Percentiles rank a stretch among this genome's conserved stretches.
Evolutionary conservation across 2,329 filamentous ascomycete species (phyloP).

Genomic region (Ophiostoma montium): DNA sequence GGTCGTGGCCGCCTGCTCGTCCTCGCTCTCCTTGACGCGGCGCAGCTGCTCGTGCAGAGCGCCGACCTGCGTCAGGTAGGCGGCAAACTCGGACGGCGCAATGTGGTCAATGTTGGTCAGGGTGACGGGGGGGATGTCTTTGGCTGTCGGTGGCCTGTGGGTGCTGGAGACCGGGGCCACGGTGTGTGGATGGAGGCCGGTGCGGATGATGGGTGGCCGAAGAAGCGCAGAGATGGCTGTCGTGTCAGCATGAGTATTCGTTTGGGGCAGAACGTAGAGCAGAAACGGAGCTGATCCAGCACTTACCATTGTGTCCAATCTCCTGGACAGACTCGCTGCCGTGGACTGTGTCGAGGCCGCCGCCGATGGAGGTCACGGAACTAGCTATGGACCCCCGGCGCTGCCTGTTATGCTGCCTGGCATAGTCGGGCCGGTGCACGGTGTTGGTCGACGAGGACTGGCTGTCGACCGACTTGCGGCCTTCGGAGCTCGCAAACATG

Average conservation of each 20-base stretch:
- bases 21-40: constrained; percentile 63
- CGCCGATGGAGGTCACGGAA: constrained; percentile 77
- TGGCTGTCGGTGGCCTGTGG: constrained; percentile 69
- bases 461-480: constrained; percentile 53
- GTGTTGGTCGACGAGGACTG: constrained; percentile 35
- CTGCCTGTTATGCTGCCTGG: constrained; percentile 23
- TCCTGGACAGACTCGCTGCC: constrained; percentile 45
- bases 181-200: constrained; percentile 69
- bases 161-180: constrained; percentile 53
- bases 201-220: constrained; percentile 77
- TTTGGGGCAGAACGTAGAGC: too few relatives aligned
- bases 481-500: constrained; percentile 46
- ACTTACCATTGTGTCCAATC: constrained; percentile 67
- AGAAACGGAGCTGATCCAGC: too few relatives aligned
- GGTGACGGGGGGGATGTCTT: constrained; percentile 86
- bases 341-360: constrained; percentile 59
- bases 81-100: constrained; percentile 60
- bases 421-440: constrained; percentile 37
- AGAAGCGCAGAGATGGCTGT: constrained; percentile 85
- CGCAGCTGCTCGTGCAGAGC: constrained; percentile 80
- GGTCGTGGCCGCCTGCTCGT: constrained; percentile 36
- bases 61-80: constrained; percentile 76
- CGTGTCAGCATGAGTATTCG: not conserved
- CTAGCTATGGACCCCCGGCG: constrained; percentile 74
- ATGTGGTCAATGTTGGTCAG: constrained; percentile 78